These are phyloP conservation scores for Chytriomyces sp. DNA, from an alignment of 192 early-diverging fungal genomes.

Conservation along the genomic window DNA sequence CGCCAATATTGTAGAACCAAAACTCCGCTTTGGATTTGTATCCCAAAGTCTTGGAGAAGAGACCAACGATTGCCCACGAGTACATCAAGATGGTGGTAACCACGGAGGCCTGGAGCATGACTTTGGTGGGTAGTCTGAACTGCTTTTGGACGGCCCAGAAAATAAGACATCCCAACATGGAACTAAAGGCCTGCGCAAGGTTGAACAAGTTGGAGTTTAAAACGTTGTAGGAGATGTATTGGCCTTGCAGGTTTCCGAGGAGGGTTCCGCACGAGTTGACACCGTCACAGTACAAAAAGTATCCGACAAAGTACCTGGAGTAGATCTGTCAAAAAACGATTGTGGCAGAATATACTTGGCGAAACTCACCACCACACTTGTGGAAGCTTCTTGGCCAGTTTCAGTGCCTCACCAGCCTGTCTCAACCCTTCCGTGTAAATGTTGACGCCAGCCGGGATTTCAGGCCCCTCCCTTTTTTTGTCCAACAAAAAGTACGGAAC, in stretches of 20 bases:
- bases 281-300: conserved; percentile 46
- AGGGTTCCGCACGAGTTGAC: conserved; percentile 36
- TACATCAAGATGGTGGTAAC: conserved; percentile 37
- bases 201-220: conserved; percentile 32
- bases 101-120: conserved; percentile 43
- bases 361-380: conserved; percentile 33
- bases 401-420: conserved; percentile 19
- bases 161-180: conserved; percentile 42
- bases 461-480: conserved; percentile 42
- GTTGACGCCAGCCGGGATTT: conserved; percentile 34
- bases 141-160: conserved; percentile 43
- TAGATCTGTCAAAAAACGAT: no score
- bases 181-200: conserved; percentile 40
- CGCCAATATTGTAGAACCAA: conserved; percentile 13
- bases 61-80: conserved; percentile 44
- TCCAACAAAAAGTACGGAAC: conserved; percentile 45
- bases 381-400: conserved; percentile 39
- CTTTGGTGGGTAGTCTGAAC: conserved; percentile 41
- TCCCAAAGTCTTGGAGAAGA: conserved; percentile 27
- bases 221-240: conserved; percentile 34
- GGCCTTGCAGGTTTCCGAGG: conserved; percentile 38
- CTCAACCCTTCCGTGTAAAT: conserved; percentile 40
- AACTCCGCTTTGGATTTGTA: conserved; percentile 31
- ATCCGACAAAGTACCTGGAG: conserved; percentile 31
- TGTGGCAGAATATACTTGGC: background rate